These are phyloP conservation scores for Ananas comosus DNA, from an alignment of 176 grass and related monocot species.

Conservation along the genomic window DNA sequence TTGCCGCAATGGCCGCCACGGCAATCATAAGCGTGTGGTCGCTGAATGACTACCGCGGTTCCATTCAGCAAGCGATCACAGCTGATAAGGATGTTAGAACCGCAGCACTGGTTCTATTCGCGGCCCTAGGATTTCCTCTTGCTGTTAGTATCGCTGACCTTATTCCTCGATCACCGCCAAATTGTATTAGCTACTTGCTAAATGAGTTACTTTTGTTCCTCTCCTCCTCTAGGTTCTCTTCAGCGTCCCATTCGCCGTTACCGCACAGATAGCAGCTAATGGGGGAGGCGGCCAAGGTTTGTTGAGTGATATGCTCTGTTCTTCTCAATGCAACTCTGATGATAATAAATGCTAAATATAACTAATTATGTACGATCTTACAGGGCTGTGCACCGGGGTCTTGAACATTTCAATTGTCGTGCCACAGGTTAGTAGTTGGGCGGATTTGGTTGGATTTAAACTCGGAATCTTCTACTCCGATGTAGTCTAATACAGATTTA, in stretches of 20 bases:
- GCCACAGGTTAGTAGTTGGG: conserved; percentile 44
- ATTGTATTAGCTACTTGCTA: background rate
- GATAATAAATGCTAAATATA: background rate
- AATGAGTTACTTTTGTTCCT: background rate
- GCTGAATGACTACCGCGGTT: conserved; percentile 34
- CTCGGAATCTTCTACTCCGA: too few species aligned
- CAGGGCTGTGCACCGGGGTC: conserved; percentile 76
- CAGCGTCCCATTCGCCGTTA: conserved; percentile 79
- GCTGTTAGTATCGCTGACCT: conserved; percentile 38
- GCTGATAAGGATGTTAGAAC: conserved; percentile 40
- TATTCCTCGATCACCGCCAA: background rate
- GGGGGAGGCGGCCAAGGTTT: conserved; percentile 71
- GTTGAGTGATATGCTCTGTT: background rate
- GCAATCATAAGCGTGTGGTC: conserved; percentile 74
- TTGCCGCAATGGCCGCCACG: conserved; percentile 46
- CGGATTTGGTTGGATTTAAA: too few species aligned
- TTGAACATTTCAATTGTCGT: conserved; percentile 93
- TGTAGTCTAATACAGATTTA: too few species aligned
- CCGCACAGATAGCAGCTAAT: conserved; percentile 43
- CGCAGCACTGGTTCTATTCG: conserved; percentile 44
- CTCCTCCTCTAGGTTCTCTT: conserved; percentile 48
- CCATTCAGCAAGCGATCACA: conserved; percentile 44
- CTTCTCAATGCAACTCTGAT: background rate
- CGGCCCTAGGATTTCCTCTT: conserved; percentile 63
- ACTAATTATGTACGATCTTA: background rate